phyloP scores from a whole-genome alignment of 1,284 basidiomycete genomes.

The Puccinia coronata region DNA sequence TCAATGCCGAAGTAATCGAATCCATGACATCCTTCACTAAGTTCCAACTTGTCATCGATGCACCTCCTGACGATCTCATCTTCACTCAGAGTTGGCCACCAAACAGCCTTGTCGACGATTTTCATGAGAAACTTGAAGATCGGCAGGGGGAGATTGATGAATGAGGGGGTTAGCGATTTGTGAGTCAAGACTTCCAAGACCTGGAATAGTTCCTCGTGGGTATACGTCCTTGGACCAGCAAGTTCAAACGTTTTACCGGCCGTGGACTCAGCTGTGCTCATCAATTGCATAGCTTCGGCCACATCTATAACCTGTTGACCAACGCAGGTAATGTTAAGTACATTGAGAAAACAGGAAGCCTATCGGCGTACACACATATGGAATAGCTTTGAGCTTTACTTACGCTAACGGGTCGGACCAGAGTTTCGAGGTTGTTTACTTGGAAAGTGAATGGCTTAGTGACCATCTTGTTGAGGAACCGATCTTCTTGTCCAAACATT shows the following conservation, averaged over 20 bases:
- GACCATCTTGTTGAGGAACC: constrained; percentile 87
- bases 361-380: constrained; percentile 63
- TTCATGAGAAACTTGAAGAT: constrained; percentile 71
- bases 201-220: constrained; percentile 78
- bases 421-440: constrained; percentile 46
- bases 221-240: constrained; percentile 84
- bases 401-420: constrained; percentile 44
- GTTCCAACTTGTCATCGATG: constrained; percentile 69
- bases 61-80: constrained; percentile 88
- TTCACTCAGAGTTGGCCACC: constrained; percentile 89
- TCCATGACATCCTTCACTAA: constrained; percentile 60
- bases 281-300: constrained; percentile 82
- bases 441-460: constrained; percentile 64
- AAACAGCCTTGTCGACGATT: constrained; percentile 68
- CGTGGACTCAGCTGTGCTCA: constrained; percentile 66
- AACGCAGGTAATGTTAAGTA: not conserved
- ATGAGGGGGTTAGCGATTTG: constrained; percentile 65
- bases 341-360: constrained; percentile 60
- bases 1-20: constrained; percentile 64
- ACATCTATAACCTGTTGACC: constrained; percentile 72
- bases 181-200: constrained; percentile 80
- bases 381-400: not conserved
- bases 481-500: constrained; percentile 94
- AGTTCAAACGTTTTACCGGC: constrained; percentile 74
- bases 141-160: constrained; percentile 75